Percentiles rank a stretch among this genome's conserved stretches.
Evolutionary conservation across 2,329 filamentous ascomycete genomes (phyloP).

Genomic region (Knufia petricola): DNA sequence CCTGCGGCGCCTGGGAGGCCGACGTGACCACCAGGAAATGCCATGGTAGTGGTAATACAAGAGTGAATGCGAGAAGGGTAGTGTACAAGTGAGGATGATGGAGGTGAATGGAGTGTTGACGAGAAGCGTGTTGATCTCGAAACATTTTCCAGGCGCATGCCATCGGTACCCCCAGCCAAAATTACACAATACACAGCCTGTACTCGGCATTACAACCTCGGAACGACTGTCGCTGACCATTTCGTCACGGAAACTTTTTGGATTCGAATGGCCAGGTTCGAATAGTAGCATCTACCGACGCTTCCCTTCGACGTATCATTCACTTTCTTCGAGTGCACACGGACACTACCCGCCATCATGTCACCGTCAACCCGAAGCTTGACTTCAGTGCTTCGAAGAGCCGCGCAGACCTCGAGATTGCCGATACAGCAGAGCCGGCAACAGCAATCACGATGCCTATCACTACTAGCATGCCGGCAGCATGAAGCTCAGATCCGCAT

Average conservation of each 20-base stretch:
- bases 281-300: too few species aligned
- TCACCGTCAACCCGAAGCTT: background rate
- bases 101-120: background rate
- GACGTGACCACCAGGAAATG: conserved; percentile 8
- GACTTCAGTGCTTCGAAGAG: background rate
- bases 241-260: conserved; percentile 11
- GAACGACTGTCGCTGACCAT: background rate
- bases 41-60: background rate
- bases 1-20: conserved; percentile 10
- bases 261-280: background rate
- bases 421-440: background rate
- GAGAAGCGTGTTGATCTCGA: background rate
- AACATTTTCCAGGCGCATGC: background rate
- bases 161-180: background rate
- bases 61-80: background rate
- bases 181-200: too few species aligned
- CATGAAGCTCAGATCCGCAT: conserved; percentile 16
- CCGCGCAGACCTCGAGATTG: background rate
- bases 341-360: background rate
- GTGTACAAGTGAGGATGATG: background rate
- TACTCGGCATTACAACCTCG: too few species aligned
- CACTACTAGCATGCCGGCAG: conserved; percentile 11
- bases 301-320: background rate
- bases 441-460: background rate
- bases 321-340: background rate